Evolutionary conservation across 306 rosid genomes (phyloP).

Genomic region (Glycyrrhiza uralensis): DNA sequence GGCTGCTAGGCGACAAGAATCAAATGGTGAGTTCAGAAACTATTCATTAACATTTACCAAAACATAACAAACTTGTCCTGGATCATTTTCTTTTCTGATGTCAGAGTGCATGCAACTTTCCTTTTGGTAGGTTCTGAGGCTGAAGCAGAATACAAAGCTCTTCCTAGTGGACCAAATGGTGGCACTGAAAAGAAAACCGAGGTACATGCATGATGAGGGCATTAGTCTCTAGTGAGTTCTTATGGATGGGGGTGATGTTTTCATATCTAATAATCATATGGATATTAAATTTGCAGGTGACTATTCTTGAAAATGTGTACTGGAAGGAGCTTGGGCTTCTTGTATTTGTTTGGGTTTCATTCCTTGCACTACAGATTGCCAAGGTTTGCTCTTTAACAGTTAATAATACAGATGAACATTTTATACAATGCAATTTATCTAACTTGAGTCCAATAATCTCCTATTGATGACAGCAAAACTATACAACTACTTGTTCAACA

Average conservation of each 20-base stretch:
- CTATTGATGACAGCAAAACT: slow-evolving; percentile 41
- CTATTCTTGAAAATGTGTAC: slow-evolving; percentile 58
- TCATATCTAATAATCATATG: slow-evolving; percentile 28
- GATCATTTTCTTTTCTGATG: slow-evolving; percentile 5
- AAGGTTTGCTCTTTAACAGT: slow-evolving; percentile 51
- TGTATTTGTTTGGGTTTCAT: slow-evolving; percentile 80
- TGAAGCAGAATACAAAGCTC: slow-evolving; percentile 72
- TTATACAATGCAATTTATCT: slow-evolving; percentile 11
- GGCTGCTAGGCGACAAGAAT: slow-evolving; percentile 45
- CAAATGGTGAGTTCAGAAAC: slow-evolving; percentile 51
- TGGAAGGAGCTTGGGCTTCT: slow-evolving; percentile 95
- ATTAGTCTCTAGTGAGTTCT: not conserved
- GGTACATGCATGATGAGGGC: slow-evolving; percentile 49
- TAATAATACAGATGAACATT: not conserved
- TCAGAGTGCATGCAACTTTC: not conserved
- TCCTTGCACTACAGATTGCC: slow-evolving; percentile 69
- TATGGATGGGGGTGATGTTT: not conserved
- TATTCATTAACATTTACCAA: slow-evolving; percentile 5
- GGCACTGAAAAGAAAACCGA: slow-evolving; percentile 21
- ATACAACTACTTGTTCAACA: slow-evolving; percentile 58
- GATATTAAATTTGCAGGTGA: slow-evolving; percentile 52
- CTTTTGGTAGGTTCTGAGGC: slow-evolving; percentile 46
- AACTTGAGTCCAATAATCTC: slow-evolving; percentile 13
- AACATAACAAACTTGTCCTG: not conserved
- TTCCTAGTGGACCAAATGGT: slow-evolving; percentile 60